These are phyloP conservation scores for Senecio squalidus DNA, from an alignment of 140 eudicot genomes.

Conservation along the genomic window DNA sequence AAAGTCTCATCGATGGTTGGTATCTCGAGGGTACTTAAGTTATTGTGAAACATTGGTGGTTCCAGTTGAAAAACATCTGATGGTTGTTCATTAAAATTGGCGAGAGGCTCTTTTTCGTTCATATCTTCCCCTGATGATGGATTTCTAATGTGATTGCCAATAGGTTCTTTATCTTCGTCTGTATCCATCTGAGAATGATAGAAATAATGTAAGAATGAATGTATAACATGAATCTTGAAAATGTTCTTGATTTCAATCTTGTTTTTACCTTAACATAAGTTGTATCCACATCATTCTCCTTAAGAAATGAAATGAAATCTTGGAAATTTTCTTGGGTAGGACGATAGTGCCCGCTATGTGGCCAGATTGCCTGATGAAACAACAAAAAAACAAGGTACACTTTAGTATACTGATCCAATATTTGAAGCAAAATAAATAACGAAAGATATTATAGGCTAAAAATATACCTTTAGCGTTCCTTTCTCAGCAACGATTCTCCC, in stretches of 20 bases:
- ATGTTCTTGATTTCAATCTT: neutral
- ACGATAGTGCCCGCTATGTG: slow-evolving; percentile 91
- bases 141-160: slow-evolving; percentile 40
- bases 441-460: neutral
- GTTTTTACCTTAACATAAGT: slow-evolving; percentile 62
- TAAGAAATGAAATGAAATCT: slow-evolving; percentile 69
- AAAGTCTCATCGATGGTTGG: slow-evolving; percentile 37
- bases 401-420: slow-evolving; percentile 6
- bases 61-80: too few species aligned
- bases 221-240: neutral
- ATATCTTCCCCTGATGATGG: slow-evolving; percentile 76
- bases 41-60: neutral
- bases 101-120: slow-evolving; percentile 23
- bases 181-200: slow-evolving; percentile 59
- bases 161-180: slow-evolving; percentile 63
- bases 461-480: slow-evolving; percentile 54
- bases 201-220: neutral
- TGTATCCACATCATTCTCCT: slow-evolving; percentile 68
- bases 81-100: slow-evolving; percentile 11
- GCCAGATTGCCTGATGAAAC: slow-evolving; percentile 70
- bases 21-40: slow-evolving; percentile 43
- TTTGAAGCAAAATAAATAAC: neutral
- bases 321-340: slow-evolving; percentile 91
- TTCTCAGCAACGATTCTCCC: slow-evolving; percentile 85
- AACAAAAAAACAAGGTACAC: slow-evolving; percentile 1